Percentiles rank a stretch among this genome's conserved stretches.
Evolutionary conservation across 2,329 filamentous ascomycete genomes (phyloP).

Genomic region (Huntiella abstrusa): DNA sequence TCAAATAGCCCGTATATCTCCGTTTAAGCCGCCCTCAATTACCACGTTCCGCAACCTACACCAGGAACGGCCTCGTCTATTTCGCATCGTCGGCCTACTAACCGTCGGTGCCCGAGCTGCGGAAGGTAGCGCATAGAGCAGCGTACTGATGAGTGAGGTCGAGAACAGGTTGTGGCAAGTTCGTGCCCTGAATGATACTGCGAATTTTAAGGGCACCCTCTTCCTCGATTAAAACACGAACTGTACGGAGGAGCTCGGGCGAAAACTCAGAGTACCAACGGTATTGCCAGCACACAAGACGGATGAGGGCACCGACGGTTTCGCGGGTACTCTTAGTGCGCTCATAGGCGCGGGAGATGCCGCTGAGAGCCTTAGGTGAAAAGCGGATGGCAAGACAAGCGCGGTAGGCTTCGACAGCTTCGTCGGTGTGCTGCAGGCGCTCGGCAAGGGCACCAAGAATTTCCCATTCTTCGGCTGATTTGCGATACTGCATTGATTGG

Average conservation of each 20-base stretch:
- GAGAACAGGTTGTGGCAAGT: conserved; percentile 76
- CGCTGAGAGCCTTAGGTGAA: conserved; percentile 77
- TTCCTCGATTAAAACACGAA: conserved; percentile 87
- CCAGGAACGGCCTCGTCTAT: too few species aligned
- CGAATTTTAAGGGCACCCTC: conserved; percentile 94
- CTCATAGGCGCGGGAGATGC: conserved; percentile 65
- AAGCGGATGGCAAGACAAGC: conserved; percentile 76
- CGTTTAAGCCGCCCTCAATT: too few species aligned
- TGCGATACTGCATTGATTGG: conserved; percentile 89
- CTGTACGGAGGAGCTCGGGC: conserved; percentile 68
- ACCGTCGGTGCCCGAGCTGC: conserved; percentile 80
- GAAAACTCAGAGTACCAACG: conserved; percentile 99
- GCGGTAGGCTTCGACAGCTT: conserved; percentile 84
- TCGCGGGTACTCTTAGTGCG: conserved; percentile 60
- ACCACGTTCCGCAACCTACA: too few species aligned
- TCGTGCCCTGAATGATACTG: conserved; percentile 93
- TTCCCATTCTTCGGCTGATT: conserved; percentile 94
- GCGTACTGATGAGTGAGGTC: conserved; percentile 95
- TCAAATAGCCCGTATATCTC: too few species aligned
- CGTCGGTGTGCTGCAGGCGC: conserved; percentile 76
- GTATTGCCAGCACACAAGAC: conserved; percentile 94
- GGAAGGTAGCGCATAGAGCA: conserved; percentile 80
- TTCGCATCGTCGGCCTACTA: conserved; percentile 21
- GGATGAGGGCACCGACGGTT: conserved; percentile 68
- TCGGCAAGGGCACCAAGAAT: conserved; percentile 86